Evolutionary conservation across 73 alveolate species (phyloP), one percentile per base, ranked within the genome.

Genomic region (Breviolum minutum): DNA sequence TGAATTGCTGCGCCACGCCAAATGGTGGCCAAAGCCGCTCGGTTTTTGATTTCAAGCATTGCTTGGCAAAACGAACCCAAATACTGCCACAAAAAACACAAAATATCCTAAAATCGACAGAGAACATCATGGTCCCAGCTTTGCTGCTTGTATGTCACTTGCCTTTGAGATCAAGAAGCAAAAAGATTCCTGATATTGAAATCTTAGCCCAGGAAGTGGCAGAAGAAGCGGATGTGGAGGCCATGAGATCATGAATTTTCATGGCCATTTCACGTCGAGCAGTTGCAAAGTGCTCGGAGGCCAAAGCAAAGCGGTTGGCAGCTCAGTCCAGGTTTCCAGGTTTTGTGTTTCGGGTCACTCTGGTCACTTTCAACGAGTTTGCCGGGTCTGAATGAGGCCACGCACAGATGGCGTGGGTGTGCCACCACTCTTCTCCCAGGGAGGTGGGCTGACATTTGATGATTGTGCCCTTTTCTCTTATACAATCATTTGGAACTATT

Each of bases 371-470:
- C n/a, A n/a, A n/a, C n/a, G n/a, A n/a, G n/a, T n/a, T n/a, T n/a
- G n/a, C n/a, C 17, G 8, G 24, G 77, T 68, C 24, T 14, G 76
- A 54, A 8, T 61, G 76, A 83, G 92, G 92, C 92, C 73, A 26
- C 92, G 92, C 54, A 83, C 92, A 60, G 92, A 83, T 83, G 90
- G 90, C 71, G 92, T 61, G 92, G 92, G 92, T 83, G 92, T 61
- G 92, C 92, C 92, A 61, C 92, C 92, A 20, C 92, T 83, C 73
- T 83, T 83, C 92, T 83, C 92, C 54, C 71, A 83, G 71, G 92
- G 92, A 83, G 90, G 90, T 32, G 16, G 40, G 32, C 30, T 14
- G 29, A 12, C 29, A n/a, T 30, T 8, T 8, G 87, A 8, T 19
- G 87, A 66, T 9, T 29, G 87, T 79, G 6, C 54, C 8, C 62